Conservation (phyloP, 2,329 filamentous ascomycete genomes). For the Alternaria hordeiaustralica region DNA sequence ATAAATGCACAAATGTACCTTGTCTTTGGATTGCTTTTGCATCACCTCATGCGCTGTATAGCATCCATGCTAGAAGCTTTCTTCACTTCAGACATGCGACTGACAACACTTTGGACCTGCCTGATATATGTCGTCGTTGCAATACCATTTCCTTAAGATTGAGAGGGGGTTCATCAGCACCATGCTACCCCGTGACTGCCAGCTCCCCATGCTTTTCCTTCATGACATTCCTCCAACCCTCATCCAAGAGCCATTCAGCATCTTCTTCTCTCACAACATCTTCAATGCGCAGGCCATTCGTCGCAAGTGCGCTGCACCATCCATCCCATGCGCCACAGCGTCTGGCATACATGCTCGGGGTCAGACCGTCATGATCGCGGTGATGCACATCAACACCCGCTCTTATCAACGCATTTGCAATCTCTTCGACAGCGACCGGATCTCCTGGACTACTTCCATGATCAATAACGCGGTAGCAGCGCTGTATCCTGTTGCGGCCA, state of each 20-base stretch:
- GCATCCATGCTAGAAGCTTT: not conserved
- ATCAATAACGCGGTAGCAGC: not conserved
- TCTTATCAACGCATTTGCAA: slow-evolving; percentile 1
- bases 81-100: no score
- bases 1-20: not conserved
- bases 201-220: not conserved
- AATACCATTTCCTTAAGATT: not conserved
- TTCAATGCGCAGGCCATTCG: slow-evolving; percentile 1
- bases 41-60: not conserved
- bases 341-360: slow-evolving; percentile 8
- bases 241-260: slow-evolving; percentile 3
- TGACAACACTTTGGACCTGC: no score
- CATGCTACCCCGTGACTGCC: not conserved
- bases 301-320: slow-evolving; percentile 12
- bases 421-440: not conserved
- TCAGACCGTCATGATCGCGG: not conserved
- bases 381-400: not conserved
- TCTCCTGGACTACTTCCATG: not conserved
- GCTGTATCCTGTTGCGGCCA: slow-evolving; percentile 5
- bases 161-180: not conserved
- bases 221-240: slow-evolving; percentile 3
- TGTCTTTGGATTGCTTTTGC: not conserved
- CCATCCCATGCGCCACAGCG: not conserved
- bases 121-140: not conserved
- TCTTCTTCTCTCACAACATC: slow-evolving; percentile 3